Percentiles rank a stretch among this genome's conserved stretches.
phyloP scores from a whole-genome alignment of 441 rosid genomes.

The Arabidopsis lyrata region DNA sequence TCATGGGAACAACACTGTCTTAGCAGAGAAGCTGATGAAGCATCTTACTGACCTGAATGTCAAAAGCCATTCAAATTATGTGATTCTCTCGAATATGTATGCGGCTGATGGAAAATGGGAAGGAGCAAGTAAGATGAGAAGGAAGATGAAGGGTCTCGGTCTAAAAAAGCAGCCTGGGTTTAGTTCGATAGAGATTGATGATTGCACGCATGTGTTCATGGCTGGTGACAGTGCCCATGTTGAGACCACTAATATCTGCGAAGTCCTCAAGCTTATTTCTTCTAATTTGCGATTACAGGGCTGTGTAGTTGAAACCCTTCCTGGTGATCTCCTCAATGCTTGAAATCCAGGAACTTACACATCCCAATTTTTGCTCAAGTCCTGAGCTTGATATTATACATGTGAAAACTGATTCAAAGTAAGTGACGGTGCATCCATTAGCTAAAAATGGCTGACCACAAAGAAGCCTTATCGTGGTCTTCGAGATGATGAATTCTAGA shows the following conservation, averaged over 20 bases:
- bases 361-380: slow-evolving; percentile 9
- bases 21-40: slow-evolving; percentile 66
- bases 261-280: slow-evolving; percentile 59
- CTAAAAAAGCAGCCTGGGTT: slow-evolving; percentile 75
- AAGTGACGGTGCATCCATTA: slow-evolving; percentile 2
- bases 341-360: slow-evolving; percentile 7
- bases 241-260: slow-evolving; percentile 50
- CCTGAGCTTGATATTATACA: neutral
- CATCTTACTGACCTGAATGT: slow-evolving; percentile 57
- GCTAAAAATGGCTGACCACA: slow-evolving; percentile 2
- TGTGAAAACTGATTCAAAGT: neutral
- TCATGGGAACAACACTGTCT: slow-evolving; percentile 54
- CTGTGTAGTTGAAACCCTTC: slow-evolving; percentile 46
- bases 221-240: slow-evolving; percentile 69
- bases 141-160: slow-evolving; percentile 73
- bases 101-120: slow-evolving; percentile 80
- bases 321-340: slow-evolving; percentile 9
- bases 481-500: neutral
- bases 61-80: slow-evolving; percentile 65
- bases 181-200: slow-evolving; percentile 72
- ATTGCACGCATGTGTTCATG: slow-evolving; percentile 64
- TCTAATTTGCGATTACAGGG: slow-evolving; percentile 50
- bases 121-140: slow-evolving; percentile 69
- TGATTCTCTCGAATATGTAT: slow-evolving; percentile 72
- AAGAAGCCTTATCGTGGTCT: neutral